These are phyloP conservation scores for Violaceomyces palustris DNA, from an alignment of 1,284 basidiomycete genomes.

Conservation along the genomic window DNA sequence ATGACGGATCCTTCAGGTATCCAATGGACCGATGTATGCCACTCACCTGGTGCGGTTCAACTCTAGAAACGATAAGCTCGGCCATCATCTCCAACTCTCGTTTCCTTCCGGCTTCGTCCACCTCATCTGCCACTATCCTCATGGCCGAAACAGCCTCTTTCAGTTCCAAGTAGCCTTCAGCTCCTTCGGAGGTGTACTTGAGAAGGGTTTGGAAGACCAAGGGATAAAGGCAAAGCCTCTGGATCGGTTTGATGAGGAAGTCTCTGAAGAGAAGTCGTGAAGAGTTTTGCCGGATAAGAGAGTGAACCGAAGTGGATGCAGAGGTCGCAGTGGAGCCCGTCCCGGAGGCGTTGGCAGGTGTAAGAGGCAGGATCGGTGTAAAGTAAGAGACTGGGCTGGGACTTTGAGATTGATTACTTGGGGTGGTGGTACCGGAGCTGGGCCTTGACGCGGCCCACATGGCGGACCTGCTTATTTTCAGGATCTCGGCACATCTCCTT, in stretches of 20 bases:
- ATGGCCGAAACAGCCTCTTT: conserved; percentile 36
- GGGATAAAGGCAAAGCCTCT: conserved; percentile 49
- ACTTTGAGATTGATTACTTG: neutral
- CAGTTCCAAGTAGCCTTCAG: conserved; percentile 20
- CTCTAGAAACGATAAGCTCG: conserved; percentile 38
- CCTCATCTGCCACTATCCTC: conserved; percentile 40
- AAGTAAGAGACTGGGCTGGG: conserved; percentile 21
- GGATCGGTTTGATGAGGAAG: conserved; percentile 51
- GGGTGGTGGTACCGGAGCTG: too few relatives aligned
- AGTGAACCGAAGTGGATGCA: conserved; percentile 4
- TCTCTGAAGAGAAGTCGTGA: conserved; percentile 45
- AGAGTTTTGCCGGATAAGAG: conserved; percentile 14
- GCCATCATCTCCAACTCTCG: conserved; percentile 43
- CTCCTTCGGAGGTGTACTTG: conserved; percentile 23
- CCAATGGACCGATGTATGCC: too few relatives aligned
- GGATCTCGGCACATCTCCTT: conserved; percentile 37
- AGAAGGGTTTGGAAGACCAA: conserved; percentile 45
- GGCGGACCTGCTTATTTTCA: conserved; percentile 12
- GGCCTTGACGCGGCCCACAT: conserved; percentile 6
- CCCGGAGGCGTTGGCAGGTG: neutral
- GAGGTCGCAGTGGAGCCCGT: conserved; percentile 4
- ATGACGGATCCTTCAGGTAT: neutral
- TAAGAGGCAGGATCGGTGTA: conserved; percentile 5
- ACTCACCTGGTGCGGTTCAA: conserved; percentile 42
- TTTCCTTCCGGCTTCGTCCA: conserved; percentile 41